Conservation (phyloP, 192 early-diverging fungal genomes). For the Gamsiella multidivaricata region DNA sequence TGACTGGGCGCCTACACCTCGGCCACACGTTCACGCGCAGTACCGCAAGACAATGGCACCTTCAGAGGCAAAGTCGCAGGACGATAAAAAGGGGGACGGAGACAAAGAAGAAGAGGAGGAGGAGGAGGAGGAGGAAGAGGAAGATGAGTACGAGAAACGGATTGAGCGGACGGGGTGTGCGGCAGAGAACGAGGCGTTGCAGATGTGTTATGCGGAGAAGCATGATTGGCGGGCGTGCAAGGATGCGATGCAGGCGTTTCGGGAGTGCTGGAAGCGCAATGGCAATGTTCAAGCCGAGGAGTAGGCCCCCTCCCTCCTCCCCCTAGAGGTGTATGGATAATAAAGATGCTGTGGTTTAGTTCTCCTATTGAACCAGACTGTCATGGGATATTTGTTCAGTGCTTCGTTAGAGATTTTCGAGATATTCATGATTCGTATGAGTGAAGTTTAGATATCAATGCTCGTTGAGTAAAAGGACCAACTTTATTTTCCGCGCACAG, state of each 20-base stretch:
- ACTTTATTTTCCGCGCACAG: too few relatives aligned
- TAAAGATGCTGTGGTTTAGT: too few relatives aligned
- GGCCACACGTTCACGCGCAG: constrained; percentile 28
- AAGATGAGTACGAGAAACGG: constrained; percentile 82
- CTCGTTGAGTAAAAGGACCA: too few relatives aligned
- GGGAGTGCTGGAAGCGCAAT: constrained; percentile 75
- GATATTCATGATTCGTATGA: too few relatives aligned
- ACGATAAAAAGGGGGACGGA: neutral
- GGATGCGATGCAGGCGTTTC: constrained; percentile 82
- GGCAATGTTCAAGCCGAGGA: constrained; percentile 37
- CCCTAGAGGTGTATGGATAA: too few relatives aligned
- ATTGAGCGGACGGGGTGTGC: constrained; percentile 85
- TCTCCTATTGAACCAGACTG: too few relatives aligned
- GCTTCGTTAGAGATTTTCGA: too few relatives aligned
- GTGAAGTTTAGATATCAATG: too few relatives aligned
- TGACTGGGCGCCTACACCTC: constrained; percentile 42
- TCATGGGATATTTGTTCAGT: too few relatives aligned
- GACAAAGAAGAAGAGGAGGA: neutral
- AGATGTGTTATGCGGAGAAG: constrained; percentile 85
- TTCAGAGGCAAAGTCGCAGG: neutral
- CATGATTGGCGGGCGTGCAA: constrained; percentile 90
- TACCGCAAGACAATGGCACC: neutral
- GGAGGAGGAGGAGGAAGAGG: constrained; percentile 67
- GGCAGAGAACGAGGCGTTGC: constrained; percentile 82
- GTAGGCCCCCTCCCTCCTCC: too few relatives aligned